Conservation (phyloP, 768 basidiomycete genomes). For the Boletus rufocinnamomeus region DNA sequence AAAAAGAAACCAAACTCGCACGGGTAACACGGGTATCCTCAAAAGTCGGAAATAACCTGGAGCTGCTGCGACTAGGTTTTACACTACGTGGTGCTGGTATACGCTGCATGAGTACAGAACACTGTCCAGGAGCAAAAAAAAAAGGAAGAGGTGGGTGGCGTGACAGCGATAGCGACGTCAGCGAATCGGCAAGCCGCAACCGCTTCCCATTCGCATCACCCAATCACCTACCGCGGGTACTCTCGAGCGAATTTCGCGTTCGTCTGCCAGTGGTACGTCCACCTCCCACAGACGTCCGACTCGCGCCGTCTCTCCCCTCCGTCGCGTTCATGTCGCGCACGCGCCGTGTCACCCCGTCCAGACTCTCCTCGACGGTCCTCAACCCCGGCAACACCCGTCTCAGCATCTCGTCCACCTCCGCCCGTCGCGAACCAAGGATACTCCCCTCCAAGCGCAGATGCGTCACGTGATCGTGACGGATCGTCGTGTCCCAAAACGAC, state of each 20-base stretch:
- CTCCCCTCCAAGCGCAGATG: constrained; percentile 22
- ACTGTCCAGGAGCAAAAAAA: too few species aligned
- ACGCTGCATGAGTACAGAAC: too few species aligned
- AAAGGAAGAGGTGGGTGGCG: not conserved
- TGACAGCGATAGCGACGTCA: too few species aligned
- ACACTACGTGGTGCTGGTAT: too few species aligned
- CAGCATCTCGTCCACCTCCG: constrained; percentile 23
- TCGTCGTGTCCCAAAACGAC: constrained; percentile 11
- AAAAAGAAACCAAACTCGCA: not conserved
- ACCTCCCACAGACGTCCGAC: not conserved
- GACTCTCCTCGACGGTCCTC: constrained; percentile 26
- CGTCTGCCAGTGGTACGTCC: constrained; percentile 12
- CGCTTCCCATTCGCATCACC: too few species aligned
- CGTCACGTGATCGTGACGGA: constrained; percentile 14
- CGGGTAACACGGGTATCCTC: not conserved
- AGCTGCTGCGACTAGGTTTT: too few species aligned
- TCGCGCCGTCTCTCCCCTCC: not conserved
- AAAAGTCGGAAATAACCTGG: not conserved
- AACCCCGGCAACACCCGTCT: constrained; percentile 24
- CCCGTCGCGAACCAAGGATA: constrained; percentile 15
- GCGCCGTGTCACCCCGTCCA: constrained; percentile 13
- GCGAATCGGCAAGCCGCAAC: not conserved
- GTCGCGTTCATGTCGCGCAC: constrained; percentile 15
- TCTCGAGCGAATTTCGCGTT: constrained; percentile 18
- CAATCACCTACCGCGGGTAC: not conserved